A percentile compares a stretch with the other conserved stretches of the same genome.
Conservation (phyloP, 2,329 filamentous ascomycete genomes). For the Trichothecium roseum region DNA sequence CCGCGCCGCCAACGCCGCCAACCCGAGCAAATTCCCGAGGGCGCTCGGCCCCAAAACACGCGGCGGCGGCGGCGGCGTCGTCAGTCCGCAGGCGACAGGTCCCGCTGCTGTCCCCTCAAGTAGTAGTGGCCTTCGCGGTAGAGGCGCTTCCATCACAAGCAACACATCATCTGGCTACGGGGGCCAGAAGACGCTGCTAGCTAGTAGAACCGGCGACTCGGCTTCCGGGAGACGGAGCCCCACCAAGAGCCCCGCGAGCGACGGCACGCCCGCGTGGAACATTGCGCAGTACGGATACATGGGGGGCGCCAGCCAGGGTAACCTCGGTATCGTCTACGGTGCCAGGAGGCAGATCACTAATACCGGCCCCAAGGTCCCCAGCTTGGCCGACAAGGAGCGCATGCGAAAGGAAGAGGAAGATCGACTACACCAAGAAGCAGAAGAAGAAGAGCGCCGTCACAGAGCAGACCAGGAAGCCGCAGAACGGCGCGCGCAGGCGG, state of each 20-base stretch:
- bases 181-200: constrained; percentile 27
- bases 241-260: constrained; percentile 58
- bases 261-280: constrained; percentile 92
- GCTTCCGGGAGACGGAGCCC: constrained; percentile 50
- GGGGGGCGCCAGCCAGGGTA: constrained; percentile 93
- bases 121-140: constrained; percentile 32
- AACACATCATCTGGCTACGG: constrained; percentile 43
- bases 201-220: constrained; percentile 40
- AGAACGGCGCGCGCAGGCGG: constrained; percentile 48
- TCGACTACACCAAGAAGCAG: constrained; percentile 44
- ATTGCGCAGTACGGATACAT: constrained; percentile 98
- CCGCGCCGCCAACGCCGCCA: constrained; percentile 65
- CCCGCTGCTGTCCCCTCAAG: constrained; percentile 35
- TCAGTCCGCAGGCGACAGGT: constrained; percentile 61
- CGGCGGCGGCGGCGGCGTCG: constrained; percentile 37
- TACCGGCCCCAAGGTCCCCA: constrained; percentile 69
- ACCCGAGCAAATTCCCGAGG: constrained; percentile 63
- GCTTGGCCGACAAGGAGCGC: constrained; percentile 74
- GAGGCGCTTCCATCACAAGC: constrained; percentile 46
- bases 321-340: constrained; percentile 87
- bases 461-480: constrained; percentile 41
- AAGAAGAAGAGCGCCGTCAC: constrained; percentile 36
- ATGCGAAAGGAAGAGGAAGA: constrained; percentile 49
- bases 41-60: constrained; percentile 63
- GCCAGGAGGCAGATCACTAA: constrained; percentile 86